Evolutionary conservation across 331 rosid genomes (phyloP).

Genomic region (Pyracantha coccinea): DNA sequence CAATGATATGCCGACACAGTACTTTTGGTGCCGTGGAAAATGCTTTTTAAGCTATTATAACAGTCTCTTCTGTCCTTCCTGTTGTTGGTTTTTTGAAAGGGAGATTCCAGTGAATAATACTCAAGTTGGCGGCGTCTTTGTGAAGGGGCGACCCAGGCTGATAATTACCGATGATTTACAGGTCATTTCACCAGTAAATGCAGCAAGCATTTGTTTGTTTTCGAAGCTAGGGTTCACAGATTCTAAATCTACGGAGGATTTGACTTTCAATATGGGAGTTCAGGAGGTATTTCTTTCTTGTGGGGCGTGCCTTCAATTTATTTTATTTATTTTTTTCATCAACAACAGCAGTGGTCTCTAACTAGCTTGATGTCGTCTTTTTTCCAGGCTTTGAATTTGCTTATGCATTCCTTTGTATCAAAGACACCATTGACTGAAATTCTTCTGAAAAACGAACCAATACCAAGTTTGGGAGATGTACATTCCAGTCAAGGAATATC

Average conservation of each 20-base stretch:
- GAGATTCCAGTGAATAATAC: no score
- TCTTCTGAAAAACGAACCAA: background rate
- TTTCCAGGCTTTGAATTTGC: background rate
- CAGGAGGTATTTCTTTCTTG: background rate
- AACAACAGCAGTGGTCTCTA: background rate
- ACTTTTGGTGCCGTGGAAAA: fast-evolving
- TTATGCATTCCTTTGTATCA: background rate
- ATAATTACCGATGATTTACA: background rate
- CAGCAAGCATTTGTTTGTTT: background rate
- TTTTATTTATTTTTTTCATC: background rate
- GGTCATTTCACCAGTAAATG: background rate
- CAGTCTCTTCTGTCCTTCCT: background rate
- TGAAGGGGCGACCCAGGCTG: background rate
- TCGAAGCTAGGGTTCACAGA: background rate
- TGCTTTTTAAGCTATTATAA: background rate
- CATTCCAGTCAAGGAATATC: background rate
- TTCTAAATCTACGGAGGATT: background rate
- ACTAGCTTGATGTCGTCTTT: background rate
- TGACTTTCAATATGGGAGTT: background rate
- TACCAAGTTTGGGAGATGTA: no score
- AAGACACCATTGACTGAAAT: background rate
- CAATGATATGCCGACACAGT: background rate
- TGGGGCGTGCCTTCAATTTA: background rate
- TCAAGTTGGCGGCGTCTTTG: background rate
- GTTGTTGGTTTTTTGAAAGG: background rate